A percentile compares a stretch with the other conserved stretches of the same genome.
phyloP scores from a whole-genome alignment of 495 filamentous ascomycete genomes.

The Lasiosphaeria ovina region DNA sequence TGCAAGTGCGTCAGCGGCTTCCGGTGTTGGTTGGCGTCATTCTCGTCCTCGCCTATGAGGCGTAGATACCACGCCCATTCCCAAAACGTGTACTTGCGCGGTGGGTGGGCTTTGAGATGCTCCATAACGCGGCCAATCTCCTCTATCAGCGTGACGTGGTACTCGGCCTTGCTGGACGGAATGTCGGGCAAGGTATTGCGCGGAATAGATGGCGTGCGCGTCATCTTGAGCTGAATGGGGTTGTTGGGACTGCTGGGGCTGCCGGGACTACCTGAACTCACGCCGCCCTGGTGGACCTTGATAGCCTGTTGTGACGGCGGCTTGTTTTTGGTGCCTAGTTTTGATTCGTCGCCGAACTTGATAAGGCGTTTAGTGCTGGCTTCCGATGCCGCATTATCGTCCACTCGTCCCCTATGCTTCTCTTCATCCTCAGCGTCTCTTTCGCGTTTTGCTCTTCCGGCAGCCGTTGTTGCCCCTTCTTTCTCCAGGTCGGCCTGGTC shows the following conservation, averaged over 20 bases:
- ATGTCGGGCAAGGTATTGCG: conserved; percentile 27
- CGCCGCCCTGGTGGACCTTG: not conserved
- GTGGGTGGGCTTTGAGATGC: conserved; percentile 57
- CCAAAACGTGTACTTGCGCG: conserved; percentile 69
- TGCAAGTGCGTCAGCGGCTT: conserved; percentile 14
- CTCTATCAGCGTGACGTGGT: conserved; percentile 63
- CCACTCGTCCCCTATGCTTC: not conserved
- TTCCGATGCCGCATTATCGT: not conserved
- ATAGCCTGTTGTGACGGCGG: conserved; percentile 4
- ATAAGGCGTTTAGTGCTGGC: conserved; percentile 12
- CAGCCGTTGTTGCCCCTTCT: conserved; percentile 15
- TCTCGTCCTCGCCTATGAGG: conserved; percentile 70
- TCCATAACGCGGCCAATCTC: conserved; percentile 67
- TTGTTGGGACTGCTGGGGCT: conserved; percentile 1
- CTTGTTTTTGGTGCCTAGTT: conserved; percentile 7
- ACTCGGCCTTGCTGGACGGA: conserved; percentile 48
- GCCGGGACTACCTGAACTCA: not conserved
- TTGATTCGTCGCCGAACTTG: conserved; percentile 11
- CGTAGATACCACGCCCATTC: conserved; percentile 82
- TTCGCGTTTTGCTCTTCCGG: conserved; percentile 9
- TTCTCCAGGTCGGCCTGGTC: conserved; percentile 19
- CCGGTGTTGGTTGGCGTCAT: conserved; percentile 42
- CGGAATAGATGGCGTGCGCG: conserved; percentile 30
- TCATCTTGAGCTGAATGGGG: conserved; percentile 13
- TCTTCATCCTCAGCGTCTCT: conserved; percentile 24